Base-by-base conservation (phyloP, 129 eudicot species). In the Ambrosia trifida region DNA sequence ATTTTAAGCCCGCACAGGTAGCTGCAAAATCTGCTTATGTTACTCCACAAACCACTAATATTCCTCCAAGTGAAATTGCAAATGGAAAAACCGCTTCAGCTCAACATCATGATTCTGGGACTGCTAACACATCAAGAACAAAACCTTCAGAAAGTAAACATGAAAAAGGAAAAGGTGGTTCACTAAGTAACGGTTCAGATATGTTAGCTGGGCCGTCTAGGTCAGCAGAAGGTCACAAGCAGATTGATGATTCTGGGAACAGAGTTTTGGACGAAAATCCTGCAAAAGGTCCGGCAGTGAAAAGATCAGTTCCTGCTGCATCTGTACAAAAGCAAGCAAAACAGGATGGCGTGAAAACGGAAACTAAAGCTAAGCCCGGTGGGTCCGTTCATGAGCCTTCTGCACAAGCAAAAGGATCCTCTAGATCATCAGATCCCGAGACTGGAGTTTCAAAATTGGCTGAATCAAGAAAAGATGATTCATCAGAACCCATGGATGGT, bases 281-380 rank as follows among this genome's bases (percentile, higher is more conserved):
- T 72, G 67, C 78, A 64, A 94, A 86, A 80, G 89, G 45, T 70
- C 31, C 84, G 45, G 61, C 52, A 4, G 83, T 43, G 17, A 94
- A 94, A 78, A 85, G 97, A 73, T 75, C 95, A 11, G 65, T 74
- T 19, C 70, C 84, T 19, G 51, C 79, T 68, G 89, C 82, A 77
- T 81, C 99, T 77, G 83, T 77, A 73, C 70, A 85, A 35, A 94
- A 87, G 81, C 95, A 84, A 69, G 60, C 80, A 20, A 89, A 82
- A 73, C 88, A 78, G 68, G 99, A 94, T 66, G 43, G 51, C 74
- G 72, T 68, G 17, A 94, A 88, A 81, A 90, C 82, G 63, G 93
- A 94, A 32, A 63, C 64, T 40, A 94, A 86, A 77, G 70, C 83
- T 75, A 80, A 75, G 58, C 83, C 67, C 49, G 43, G 35, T 57